Conservation (phyloP, 306 rosid genomes). For the Astragalus glycyphyllos region DNA sequence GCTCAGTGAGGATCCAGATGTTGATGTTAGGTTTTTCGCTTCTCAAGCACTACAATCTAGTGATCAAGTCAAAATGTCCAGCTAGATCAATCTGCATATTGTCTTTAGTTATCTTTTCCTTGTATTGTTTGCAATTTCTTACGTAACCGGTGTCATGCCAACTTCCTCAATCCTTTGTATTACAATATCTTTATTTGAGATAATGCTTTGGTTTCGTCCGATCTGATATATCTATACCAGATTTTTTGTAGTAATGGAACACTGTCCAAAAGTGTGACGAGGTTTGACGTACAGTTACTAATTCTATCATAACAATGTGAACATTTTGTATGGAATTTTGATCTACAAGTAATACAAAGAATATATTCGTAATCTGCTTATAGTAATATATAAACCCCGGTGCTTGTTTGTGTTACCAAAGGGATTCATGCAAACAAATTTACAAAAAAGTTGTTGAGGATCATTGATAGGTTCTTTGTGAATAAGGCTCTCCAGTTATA, state of each 20-base stretch:
- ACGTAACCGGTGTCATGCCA: slow-evolving; percentile 35
- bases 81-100: slow-evolving; percentile 56
- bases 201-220: slow-evolving; percentile 33
- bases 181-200: slow-evolving; percentile 41
- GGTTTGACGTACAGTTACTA: slow-evolving; percentile 39
- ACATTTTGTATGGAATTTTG: slow-evolving; percentile 35
- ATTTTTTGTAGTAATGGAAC: slow-evolving; percentile 34
- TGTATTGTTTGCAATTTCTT: slow-evolving; percentile 32
- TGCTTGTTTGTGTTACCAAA: slow-evolving; percentile 6
- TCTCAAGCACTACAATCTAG: slow-evolving; percentile 87
- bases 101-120: slow-evolving; percentile 27
- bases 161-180: slow-evolving; percentile 40
- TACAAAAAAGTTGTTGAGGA: too few relatives aligned
- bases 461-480: too few relatives aligned
- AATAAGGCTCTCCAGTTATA: too few relatives aligned
- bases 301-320: slow-evolving; percentile 39
- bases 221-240: slow-evolving; percentile 36
- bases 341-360: slow-evolving; percentile 13
- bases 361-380: slow-evolving; percentile 12
- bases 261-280: slow-evolving; percentile 37
- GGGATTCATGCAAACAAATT: not conserved
- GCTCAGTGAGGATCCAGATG: slow-evolving; percentile 97
- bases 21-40: slow-evolving; percentile 93
- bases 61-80: slow-evolving; percentile 76
- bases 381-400: not conserved